These are phyloP conservation scores for Medicago truncatula DNA, from an alignment of 306 rosid genomes.

Conservation along the genomic window MtrunA17r5.0-ANR NC_053045.1:48669501-48670000, in stretches of 20 bases:
- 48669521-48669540: too few relatives aligned
- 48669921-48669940: too few relatives aligned
- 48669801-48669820: conserved; percentile 61
- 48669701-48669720: conserved; percentile 65
- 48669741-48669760: conserved; percentile 61
- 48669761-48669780: conserved; percentile 67
- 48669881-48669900: too few relatives aligned
- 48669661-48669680: conserved; percentile 63
- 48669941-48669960: too few relatives aligned
- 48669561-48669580: background rate
- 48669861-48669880: too few relatives aligned
- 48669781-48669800: conserved; percentile 69
- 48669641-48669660: conserved; percentile 67
- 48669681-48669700: conserved; percentile 59
- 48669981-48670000: too few relatives aligned
- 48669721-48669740: conserved; percentile 62
- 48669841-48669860: conserved; percentile 50
- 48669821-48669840: conserved; percentile 71
- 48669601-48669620: conserved; percentile 6
- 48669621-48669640: conserved; percentile 67
- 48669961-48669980: too few relatives aligned
- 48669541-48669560: too few relatives aligned
- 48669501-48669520: background rate
- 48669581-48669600: conserved; percentile 26
- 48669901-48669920: too few relatives aligned